Evolutionary conservation across 352 stramenopile genomes (phyloP).

Genomic region (Thraustotheca clavata): DNA sequence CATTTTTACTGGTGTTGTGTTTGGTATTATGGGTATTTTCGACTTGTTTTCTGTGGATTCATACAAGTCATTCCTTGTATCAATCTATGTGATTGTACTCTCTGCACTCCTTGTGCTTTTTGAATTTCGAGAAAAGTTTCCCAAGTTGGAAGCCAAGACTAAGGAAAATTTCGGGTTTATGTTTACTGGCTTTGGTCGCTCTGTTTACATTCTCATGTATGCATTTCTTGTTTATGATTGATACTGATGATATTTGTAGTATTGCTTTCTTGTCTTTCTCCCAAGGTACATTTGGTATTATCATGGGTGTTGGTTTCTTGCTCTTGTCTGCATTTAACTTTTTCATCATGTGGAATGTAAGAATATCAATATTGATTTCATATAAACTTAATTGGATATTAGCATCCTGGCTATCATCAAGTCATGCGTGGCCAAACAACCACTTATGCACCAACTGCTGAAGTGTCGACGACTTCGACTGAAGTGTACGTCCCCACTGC

Average conservation of each 20-base stretch:
- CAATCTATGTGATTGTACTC: conserved; percentile 49
- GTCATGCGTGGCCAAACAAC: conserved; percentile 17
- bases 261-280: conserved; percentile 77
- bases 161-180: conserved; percentile 87
- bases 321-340: conserved; percentile 77
- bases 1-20: conserved; percentile 44
- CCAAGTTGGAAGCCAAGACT: conserved; percentile 59
- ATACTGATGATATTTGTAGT: conserved; percentile 27
- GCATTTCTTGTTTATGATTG: background rate
- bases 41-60: conserved; percentile 60
- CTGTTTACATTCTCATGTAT: conserved; percentile 74
- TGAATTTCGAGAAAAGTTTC: conserved; percentile 80
- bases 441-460: background rate
- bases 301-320: conserved; percentile 68
- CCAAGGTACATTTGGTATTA: conserved; percentile 66
- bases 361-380: conserved; percentile 4
- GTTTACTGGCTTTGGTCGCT: conserved; percentile 78
- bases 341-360: conserved; percentile 77
- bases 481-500: conserved; percentile 14
- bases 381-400: background rate
- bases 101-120: conserved; percentile 47
- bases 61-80: conserved; percentile 80
- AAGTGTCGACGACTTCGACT: background rate
- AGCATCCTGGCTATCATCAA: conserved; percentile 20
- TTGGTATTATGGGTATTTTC: conserved; percentile 67